Base-by-base conservation (phyloP, 129 eudicot species). In the Helianthus tuberosus region DNA sequence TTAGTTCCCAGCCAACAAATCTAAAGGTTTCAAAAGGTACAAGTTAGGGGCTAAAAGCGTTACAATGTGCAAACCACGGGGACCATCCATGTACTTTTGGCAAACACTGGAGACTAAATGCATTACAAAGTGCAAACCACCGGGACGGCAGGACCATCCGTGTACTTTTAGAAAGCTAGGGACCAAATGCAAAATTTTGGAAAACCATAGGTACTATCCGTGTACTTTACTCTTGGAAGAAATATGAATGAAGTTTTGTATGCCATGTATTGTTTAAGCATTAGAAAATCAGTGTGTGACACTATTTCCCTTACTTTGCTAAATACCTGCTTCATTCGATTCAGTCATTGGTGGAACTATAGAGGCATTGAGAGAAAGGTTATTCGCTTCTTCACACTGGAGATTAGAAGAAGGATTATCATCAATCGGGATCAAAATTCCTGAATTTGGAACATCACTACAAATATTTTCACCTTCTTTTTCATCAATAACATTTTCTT, bases 371-470 rank as follows among this genome's bases (percentile, higher is more conserved):
- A 49, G 27, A 73, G 69, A 61, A n/a, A 61, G 5, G 6, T 16
- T 48, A 38, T 49, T 71, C 17, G 76, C 47, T 63, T 76, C 75
- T 63, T 81, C 84, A 66, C 16, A 10, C 27, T 61, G 69, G n/a
- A 49, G 66, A 29, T 73, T 23, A 75, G 85, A 59, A 39, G 20
- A 62, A 71, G 32, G 39, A 48, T 61, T 15, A 38, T 80, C 72
- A 53, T 72, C 54, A 16, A 49, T 41, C 6, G 76, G 46, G 35
- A 61, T 71, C 39, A 76, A 48, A 55, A 29, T 49, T 83, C 65
- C 74, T 35, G 72, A 49, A 58, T 44, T 27, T 64, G 75, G 66
- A 80, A 39, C 12, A 39, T 57, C 62, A 69, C 43, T 83, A 66
- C 62, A 44, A 13, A 62, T 68, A 55, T 79, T 71, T 68, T 38